These are phyloP conservation scores for Kandelia obovata DNA, from an alignment of 345 rosid genomes.

Conservation along the genomic window DNA sequence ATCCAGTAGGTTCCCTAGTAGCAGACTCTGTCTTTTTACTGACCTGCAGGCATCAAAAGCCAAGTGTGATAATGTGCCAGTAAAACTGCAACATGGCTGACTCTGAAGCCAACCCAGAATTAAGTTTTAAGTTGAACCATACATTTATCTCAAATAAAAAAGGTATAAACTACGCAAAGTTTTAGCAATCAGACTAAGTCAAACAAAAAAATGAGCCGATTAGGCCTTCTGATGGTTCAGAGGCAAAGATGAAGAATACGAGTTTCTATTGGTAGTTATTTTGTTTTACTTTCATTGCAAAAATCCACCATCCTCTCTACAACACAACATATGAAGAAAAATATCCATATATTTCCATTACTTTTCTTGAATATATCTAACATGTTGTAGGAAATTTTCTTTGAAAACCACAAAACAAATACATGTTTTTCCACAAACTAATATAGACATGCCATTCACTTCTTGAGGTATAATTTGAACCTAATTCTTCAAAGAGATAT, in stretches of 20 bases:
- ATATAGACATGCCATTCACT: neutral
- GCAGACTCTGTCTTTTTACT: constrained; percentile 38
- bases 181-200: neutral
- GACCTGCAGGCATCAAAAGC: constrained; percentile 32
- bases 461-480: neutral
- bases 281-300: too few relatives aligned
- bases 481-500: neutral
- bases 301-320: too few relatives aligned
- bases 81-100: neutral
- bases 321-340: too few relatives aligned
- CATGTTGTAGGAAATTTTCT: too few relatives aligned
- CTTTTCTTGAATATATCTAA: too few relatives aligned
- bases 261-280: neutral
- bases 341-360: too few relatives aligned
- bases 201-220: neutral
- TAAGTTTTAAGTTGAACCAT: too few relatives aligned
- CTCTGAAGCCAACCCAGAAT: too few relatives aligned
- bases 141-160: too few relatives aligned
- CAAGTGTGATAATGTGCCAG: neutral
- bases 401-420: too few relatives aligned
- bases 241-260: neutral
- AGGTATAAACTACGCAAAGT: too few relatives aligned
- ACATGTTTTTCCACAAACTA: too few relatives aligned
- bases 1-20: constrained; percentile 47
- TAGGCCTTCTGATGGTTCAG: neutral